phyloP scores from a whole-genome alignment of 441 rosid species.

The Melastoma candidum region DNA sequence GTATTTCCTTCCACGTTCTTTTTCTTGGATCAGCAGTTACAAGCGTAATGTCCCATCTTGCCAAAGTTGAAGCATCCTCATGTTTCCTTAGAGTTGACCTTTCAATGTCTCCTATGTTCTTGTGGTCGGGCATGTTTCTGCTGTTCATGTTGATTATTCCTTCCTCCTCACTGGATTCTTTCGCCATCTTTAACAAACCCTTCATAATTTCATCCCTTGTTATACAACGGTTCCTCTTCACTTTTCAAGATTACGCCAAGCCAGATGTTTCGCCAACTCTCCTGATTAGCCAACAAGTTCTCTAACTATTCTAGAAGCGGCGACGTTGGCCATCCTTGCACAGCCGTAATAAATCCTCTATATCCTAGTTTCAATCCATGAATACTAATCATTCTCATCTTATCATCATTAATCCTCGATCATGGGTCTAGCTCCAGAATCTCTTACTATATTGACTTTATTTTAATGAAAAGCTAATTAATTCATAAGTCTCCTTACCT shows the following conservation, averaged over 20 bases:
- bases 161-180: neutral
- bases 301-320: neutral
- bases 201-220: neutral
- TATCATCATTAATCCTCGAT: neutral
- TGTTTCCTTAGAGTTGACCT: no score
- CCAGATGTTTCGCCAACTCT: neutral
- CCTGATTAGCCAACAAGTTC: slow-evolving; percentile 6
- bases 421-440: neutral
- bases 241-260: neutral
- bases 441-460: neutral
- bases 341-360: neutral
- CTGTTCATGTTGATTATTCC: neutral
- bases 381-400: neutral
- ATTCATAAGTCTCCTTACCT: neutral
- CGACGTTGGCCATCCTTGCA: slow-evolving; percentile 1
- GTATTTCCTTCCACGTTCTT: neutral
- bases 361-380: slow-evolving; percentile 4
- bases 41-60: neutral
- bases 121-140: no score
- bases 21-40: slow-evolving; percentile 2
- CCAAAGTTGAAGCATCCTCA: neutral
- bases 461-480: slow-evolving; percentile 2
- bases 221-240: slow-evolving; percentile 2
- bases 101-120: neutral
- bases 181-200: no score